Evolutionary conservation across 2,329 filamentous ascomycete species (phyloP), one percentile per base, ranked within the genome.

Genomic region (Didymella segeticola): DNA sequence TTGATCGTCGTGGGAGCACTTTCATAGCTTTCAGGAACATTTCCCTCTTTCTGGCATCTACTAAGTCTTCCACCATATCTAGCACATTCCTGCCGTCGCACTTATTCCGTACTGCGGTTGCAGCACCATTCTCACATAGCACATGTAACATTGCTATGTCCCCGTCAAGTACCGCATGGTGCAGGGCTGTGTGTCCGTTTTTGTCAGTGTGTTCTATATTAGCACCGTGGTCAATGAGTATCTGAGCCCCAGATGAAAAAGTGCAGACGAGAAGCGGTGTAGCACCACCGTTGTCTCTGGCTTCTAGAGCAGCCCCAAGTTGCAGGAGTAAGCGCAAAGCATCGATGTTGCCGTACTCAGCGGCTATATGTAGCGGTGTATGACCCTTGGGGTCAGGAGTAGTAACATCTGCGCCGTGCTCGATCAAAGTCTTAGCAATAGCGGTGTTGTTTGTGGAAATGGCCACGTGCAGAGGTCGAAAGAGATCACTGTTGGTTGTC

Each of bases 401-500:
- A 6, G 25, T 30, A 9, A 46, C 29, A 9, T 46, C 25, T 5
- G 43, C 43, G 4, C 43, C 43, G 10, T 37, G 23, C 14, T 22
- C 25, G 14, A 46, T 29, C 9, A 46, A 31, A 4, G 22, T 27
- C 15, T 36, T n/a, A 3, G 33, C 23, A 11, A 46, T 37, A 3
- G 23, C 8, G 5, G 43, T 46, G 17, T 58, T 54, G 9, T 42
- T 34, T 36, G 55, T 56, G 20, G 54, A 48, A 10, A 67, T 59
- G 2, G 61, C 58, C 8, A 63, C 42, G 47, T 66, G 63, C 1
- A 67, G 46, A 1, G 63, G 56, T 1, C 49, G 43, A 37, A 63
- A 58, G 22, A 41, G 41, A 22, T 46, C 53, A 10, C 43, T 43
- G 22, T 56, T 47, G 6, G 42, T 25, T 6, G 49, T 23, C 33